These are phyloP conservation scores for Coix lacrymajobi DNA, from an alignment of 176 grass and related monocot species.

Conservation along the genomic window DNA sequence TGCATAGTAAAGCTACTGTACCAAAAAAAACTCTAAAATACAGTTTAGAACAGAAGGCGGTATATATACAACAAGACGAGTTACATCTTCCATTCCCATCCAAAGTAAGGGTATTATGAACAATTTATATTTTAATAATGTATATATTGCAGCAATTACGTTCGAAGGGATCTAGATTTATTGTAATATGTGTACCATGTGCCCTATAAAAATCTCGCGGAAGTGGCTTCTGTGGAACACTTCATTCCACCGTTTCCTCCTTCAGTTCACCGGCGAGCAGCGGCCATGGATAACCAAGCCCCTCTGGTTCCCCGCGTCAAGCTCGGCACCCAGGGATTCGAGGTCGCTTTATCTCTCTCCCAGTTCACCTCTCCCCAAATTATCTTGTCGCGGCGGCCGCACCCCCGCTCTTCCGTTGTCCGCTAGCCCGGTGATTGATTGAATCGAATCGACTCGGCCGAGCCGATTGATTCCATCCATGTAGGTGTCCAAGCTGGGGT, in stretches of 20 bases:
- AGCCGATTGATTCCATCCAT: neutral
- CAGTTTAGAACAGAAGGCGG: too few relatives aligned
- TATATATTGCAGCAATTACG: too few relatives aligned
- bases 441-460: neutral
- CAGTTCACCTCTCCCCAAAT: neutral
- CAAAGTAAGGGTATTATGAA: too few relatives aligned
- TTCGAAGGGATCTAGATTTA: too few relatives aligned
- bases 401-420: neutral
- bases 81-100: too few relatives aligned
- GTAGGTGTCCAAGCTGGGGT: constrained; percentile 82
- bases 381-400: neutral
- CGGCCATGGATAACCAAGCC: constrained; percentile 21
- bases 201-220: too few relatives aligned
- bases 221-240: neutral
- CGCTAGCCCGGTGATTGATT: neutral
- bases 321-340: constrained; percentile 46
- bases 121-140: too few relatives aligned
- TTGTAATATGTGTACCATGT: too few relatives aligned
- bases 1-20: too few relatives aligned
- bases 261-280: neutral
- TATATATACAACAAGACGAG: too few relatives aligned
- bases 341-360: constrained; percentile 18
- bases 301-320: constrained; percentile 29
- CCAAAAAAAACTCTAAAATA: too few relatives aligned
- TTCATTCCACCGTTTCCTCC: neutral